These are phyloP conservation scores for Cynanchum wilfordii DNA, from an alignment of 257 asterid species.

Conservation along the genomic window DNA sequence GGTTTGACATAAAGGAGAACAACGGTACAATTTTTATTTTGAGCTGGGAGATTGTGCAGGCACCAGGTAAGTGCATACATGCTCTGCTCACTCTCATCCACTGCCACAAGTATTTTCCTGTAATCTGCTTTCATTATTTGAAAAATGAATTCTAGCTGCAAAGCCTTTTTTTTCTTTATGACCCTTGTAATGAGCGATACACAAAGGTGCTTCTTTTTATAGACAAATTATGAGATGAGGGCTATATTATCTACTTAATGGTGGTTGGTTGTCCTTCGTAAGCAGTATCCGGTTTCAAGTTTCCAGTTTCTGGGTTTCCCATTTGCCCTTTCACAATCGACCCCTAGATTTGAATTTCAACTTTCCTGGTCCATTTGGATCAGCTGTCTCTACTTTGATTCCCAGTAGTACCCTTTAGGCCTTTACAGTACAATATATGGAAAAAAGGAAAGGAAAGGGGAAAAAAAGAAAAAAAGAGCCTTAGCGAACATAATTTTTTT, in stretches of 20 bases:
- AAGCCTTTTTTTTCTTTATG: not conserved
- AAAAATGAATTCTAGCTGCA: not conserved
- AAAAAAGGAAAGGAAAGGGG: no score
- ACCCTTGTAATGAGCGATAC: not conserved
- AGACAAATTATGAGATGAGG: not conserved
- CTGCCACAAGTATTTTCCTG: slow-evolving; percentile 49
- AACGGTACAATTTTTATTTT: slow-evolving; percentile 24
- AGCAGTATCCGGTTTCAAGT: not conserved
- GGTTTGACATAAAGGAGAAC: slow-evolving; percentile 56
- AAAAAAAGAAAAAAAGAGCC: not conserved
- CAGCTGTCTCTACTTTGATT: not conserved
- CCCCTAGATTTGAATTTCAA: not conserved
- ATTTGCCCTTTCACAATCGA: not conserved
- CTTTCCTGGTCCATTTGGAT: not conserved
- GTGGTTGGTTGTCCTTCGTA: not conserved
- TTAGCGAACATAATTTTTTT: no score
- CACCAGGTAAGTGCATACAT: slow-evolving; percentile 67
- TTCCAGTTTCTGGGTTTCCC: not conserved
- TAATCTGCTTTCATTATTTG: slow-evolving; percentile 17
- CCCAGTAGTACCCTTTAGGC: not conserved
- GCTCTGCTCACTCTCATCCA: slow-evolving; percentile 69
- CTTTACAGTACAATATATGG: no score
- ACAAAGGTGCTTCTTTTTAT: not conserved
- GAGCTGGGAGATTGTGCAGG: slow-evolving; percentile 38
- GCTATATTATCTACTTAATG: not conserved